Conservation (phyloP, 306 rosid genomes). For the Begonia loranthoides region DNA sequence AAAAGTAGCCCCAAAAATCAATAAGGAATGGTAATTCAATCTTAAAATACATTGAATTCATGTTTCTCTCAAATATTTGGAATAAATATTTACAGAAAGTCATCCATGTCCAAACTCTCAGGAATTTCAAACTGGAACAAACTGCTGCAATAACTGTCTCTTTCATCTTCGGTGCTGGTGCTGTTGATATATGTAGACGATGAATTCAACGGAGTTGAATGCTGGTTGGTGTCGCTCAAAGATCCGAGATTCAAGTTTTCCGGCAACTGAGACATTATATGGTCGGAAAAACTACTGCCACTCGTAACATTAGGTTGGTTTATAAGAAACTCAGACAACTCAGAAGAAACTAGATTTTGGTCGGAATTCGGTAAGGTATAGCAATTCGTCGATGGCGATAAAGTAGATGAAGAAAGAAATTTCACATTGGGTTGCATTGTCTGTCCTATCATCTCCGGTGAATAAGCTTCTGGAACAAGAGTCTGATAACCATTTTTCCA, state of each 20-base stretch:
- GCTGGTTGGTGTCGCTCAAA: slow-evolving; percentile 14
- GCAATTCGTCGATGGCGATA: slow-evolving; percentile 6
- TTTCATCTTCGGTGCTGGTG: slow-evolving; percentile 64
- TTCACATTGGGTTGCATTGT: not conserved
- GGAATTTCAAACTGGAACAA: slow-evolving; percentile 75
- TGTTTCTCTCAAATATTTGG: no score
- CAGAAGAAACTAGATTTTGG: slow-evolving; percentile 22
- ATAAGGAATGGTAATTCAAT: no score
- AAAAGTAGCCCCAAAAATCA: no score
- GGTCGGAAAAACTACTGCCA: slow-evolving; percentile 4
- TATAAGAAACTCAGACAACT: slow-evolving; percentile 13
- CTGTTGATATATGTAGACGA: slow-evolving; percentile 39
- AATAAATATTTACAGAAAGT: slow-evolving; percentile 41
- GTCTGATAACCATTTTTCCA: not conserved
- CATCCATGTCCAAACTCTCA: slow-evolving; percentile 58
- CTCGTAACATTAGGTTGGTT: slow-evolving; percentile 17
- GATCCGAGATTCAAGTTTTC: slow-evolving; percentile 21
- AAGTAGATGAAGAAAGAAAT: not conserved
- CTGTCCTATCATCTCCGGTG: slow-evolving; percentile 1
- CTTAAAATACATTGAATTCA: no score
- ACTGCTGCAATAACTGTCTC: slow-evolving; percentile 58
- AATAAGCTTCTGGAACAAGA: slow-evolving; percentile 11
- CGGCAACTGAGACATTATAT: slow-evolving; percentile 16
- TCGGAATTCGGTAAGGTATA: slow-evolving; percentile 18
- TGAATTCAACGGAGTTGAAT: slow-evolving; percentile 53